A percentile compares a stretch with the other conserved stretches of the same genome.
Conservation (phyloP, 805 yeast species). For the Yamadazyma tumulicola region DNA sequence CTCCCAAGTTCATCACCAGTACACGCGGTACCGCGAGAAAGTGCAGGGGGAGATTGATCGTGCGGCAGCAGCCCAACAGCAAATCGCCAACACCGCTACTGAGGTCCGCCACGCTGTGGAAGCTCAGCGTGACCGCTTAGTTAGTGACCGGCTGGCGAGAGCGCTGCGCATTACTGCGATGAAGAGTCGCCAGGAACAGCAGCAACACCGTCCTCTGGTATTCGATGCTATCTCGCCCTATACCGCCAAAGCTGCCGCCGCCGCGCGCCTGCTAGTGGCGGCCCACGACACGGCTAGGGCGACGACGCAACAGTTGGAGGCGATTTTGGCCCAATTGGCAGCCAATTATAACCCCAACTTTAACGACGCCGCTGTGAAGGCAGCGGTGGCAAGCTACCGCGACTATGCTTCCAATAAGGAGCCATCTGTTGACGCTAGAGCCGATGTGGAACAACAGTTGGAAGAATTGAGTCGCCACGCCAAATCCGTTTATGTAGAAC, state of each 20-base stretch:
- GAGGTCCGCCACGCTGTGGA: conserved; percentile 5
- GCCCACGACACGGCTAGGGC: not conserved
- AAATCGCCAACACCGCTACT: conserved; percentile 5
- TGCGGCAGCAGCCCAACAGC: conserved; percentile 8
- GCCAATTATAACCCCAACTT: conserved; percentile 74
- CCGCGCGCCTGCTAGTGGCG: not conserved
- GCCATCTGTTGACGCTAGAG: conserved; percentile 3
- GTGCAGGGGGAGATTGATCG: conserved; percentile 3
- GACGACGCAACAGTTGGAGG: conserved; percentile 31
- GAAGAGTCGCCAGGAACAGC: not conserved
- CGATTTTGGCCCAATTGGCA: conserved; percentile 46
- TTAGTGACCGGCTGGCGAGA: not conserved
- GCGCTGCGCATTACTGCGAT: not conserved
- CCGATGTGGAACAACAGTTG: conserved; percentile 2
- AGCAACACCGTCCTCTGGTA: no score
- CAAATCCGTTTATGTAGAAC: conserved; percentile 5
- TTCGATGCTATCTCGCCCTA: conserved; percentile 15
- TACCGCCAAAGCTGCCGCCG: conserved; percentile 2
- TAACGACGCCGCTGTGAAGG: conserved; percentile 84
- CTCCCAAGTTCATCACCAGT: conserved; percentile 42
- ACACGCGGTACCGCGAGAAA: conserved; percentile 10
- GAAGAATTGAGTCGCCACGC: conserved; percentile 7
- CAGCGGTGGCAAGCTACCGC: conserved; percentile 55
- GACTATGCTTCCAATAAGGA: conserved; percentile 43
- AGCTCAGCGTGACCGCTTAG: conserved; percentile 6